Evolutionary conservation across 2,329 filamentous ascomycete genomes (phyloP).

Genomic region (Fusarium mundagurra): DNA sequence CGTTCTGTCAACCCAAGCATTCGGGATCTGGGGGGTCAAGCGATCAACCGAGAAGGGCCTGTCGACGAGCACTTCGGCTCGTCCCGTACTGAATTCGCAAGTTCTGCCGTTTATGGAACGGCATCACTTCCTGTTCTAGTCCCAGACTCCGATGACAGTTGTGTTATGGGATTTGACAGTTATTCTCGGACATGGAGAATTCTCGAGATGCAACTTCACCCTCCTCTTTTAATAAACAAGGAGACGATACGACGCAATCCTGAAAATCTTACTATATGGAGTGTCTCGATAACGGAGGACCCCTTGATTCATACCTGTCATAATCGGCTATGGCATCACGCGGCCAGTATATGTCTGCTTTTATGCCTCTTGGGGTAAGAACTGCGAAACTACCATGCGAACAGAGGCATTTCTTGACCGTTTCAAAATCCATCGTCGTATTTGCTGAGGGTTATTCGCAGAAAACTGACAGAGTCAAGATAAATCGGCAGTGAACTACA

Average conservation of each 20-base stretch:
- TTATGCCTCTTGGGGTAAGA: slow-evolving; percentile 23
- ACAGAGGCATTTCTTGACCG: background rate
- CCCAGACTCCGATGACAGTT: slow-evolving; percentile 14
- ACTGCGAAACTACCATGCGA: slow-evolving; percentile 7
- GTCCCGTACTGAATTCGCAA: slow-evolving; percentile 42
- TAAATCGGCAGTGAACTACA: background rate
- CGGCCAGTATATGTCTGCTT: background rate
- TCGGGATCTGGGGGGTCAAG: slow-evolving; percentile 32
- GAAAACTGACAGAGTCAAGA: slow-evolving; percentile 5
- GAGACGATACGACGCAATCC: slow-evolving; percentile 18
- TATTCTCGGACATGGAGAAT: slow-evolving; percentile 32
- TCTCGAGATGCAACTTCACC: slow-evolving; percentile 19
- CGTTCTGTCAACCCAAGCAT: slow-evolving; percentile 29
- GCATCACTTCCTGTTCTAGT: slow-evolving; percentile 18
- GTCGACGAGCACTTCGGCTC: slow-evolving; percentile 39
- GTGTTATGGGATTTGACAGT: slow-evolving; percentile 16
- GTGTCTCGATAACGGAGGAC: slow-evolving; percentile 13
- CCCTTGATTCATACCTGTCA: slow-evolving; percentile 24
- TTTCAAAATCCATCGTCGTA: background rate
- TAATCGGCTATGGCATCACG: slow-evolving; percentile 7
- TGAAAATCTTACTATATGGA: slow-evolving; percentile 13
- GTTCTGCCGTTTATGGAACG: slow-evolving; percentile 35
- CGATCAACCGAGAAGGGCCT: slow-evolving; percentile 26
- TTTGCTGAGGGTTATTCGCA: background rate
- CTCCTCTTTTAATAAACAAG: slow-evolving; percentile 17